These are phyloP conservation scores for Spergularia marina DNA, from an alignment of 148 eudicot genomes.

Conservation along the genomic window DNA sequence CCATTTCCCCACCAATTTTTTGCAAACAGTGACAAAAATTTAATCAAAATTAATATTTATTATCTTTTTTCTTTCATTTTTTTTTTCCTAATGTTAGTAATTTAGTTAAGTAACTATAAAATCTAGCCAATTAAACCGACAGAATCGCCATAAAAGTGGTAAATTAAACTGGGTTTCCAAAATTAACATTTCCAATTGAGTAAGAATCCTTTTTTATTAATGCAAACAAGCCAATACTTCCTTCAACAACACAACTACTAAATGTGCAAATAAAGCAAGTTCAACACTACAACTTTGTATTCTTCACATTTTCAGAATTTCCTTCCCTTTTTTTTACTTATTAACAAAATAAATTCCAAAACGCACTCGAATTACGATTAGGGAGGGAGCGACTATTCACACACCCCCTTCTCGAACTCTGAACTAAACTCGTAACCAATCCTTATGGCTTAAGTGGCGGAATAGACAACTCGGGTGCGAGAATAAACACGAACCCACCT, in stretches of 20 bases:
- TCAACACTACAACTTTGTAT: neutral
- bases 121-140: neutral
- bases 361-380: neutral
- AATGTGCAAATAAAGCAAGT: neutral
- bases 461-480: no score
- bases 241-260: neutral
- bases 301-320: neutral
- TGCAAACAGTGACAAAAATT: neutral
- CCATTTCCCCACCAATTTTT: neutral
- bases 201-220: neutral
- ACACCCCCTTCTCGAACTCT: neutral
- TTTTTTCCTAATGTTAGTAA: neutral
- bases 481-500: no score
- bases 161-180: conserved; percentile 8
- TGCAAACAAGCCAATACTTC: conserved; percentile 3
- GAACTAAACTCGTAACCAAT: no score
- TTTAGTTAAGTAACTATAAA: neutral
- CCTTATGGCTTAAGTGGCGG: no score
- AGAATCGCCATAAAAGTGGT: neutral
- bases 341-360: neutral
- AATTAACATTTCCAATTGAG: neutral
- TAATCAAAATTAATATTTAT: neutral
- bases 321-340: neutral
- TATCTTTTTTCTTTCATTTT: neutral
- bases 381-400: neutral